These are phyloP conservation scores for Penicillium coffeae DNA, from an alignment of 495 filamentous ascomycete species.

Conservation along the genomic window DNA sequence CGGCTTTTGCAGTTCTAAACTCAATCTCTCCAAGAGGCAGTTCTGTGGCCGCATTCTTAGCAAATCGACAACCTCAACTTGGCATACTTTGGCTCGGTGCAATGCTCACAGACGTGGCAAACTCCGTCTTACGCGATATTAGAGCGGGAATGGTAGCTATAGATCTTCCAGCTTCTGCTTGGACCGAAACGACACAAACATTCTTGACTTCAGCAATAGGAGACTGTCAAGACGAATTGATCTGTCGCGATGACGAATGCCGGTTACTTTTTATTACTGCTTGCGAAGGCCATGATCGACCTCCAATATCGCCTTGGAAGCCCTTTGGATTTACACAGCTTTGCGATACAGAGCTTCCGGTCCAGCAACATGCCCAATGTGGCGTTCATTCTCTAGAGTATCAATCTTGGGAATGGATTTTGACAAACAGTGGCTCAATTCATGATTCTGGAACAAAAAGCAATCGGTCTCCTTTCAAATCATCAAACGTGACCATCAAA, in stretches of 20 bases:
- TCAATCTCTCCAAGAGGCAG: constrained; percentile 6
- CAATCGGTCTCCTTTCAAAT: constrained; percentile 12
- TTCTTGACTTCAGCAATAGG: constrained; percentile 18
- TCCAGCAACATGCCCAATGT: constrained; percentile 24
- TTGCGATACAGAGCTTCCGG: constrained; percentile 19
- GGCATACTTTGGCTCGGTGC: constrained; percentile 27
- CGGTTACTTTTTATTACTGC: constrained; percentile 26
- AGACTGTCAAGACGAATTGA: constrained; percentile 7
- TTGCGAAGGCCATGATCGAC: constrained; percentile 14
- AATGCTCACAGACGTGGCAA: constrained; percentile 15
- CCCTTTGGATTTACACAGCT: constrained; percentile 23
- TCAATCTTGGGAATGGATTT: constrained; percentile 20
- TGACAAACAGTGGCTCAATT: constrained; percentile 14
- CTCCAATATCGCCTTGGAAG: constrained; percentile 24
- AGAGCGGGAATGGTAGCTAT: constrained; percentile 17
- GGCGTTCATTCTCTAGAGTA: constrained; percentile 23
- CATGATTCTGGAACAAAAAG: constrained; percentile 5
- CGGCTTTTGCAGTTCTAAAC: constrained; percentile 23
- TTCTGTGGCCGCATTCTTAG: constrained; percentile 10
- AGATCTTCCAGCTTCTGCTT: constrained; percentile 21
- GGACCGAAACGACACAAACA: constrained; percentile 17
- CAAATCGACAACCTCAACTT: constrained; percentile 16
- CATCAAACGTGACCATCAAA: constrained; percentile 1
- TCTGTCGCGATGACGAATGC: constrained; percentile 25
- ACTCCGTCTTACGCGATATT: constrained; percentile 14